Conservation (phyloP, 2,329 filamentous ascomycete species). For the Dactylellina haptotyla region DNA sequence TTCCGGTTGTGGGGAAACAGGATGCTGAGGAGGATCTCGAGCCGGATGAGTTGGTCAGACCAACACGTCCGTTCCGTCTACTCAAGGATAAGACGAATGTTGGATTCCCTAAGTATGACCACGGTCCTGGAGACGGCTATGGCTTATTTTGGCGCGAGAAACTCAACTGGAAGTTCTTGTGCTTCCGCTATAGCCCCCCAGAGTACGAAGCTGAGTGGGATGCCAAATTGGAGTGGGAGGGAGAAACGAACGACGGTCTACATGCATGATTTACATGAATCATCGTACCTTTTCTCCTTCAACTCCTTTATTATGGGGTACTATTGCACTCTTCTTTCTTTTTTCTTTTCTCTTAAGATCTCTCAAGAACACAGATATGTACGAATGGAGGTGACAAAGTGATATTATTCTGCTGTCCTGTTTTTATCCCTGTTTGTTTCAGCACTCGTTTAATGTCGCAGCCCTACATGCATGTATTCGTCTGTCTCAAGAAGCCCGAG, state of each 20-base stretch:
- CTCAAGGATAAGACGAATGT: conserved; percentile 41
- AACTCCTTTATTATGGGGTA: neutral
- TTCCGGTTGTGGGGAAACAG: conserved; percentile 16
- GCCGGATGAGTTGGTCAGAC: conserved; percentile 38
- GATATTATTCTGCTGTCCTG: neutral
- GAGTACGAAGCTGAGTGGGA: conserved; percentile 56
- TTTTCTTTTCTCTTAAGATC: neutral
- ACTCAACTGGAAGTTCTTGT: conserved; percentile 85
- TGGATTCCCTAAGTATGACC: conserved; percentile 59
- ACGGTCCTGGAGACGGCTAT: conserved; percentile 68
- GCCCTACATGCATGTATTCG: too few species aligned
- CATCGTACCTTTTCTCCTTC: neutral
- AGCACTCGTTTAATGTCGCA: neutral
- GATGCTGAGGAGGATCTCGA: conserved; percentile 17
- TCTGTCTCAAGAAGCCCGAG: too few species aligned
- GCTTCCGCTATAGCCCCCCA: conserved; percentile 76
- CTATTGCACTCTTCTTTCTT: conserved; percentile 5
- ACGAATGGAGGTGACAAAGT: neutral
- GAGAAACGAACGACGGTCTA: conserved; percentile 30
- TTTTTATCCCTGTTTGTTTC: neutral
- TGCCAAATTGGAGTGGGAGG: conserved; percentile 29
- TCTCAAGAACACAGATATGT: neutral
- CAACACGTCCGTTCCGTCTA: conserved; percentile 27
- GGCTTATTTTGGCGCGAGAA: conserved; percentile 78
- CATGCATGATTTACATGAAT: conserved; percentile 28